These are phyloP conservation scores for Gardenia jasminoides DNA, from an alignment of 257 asterid species.

Conservation along the genomic window DNA sequence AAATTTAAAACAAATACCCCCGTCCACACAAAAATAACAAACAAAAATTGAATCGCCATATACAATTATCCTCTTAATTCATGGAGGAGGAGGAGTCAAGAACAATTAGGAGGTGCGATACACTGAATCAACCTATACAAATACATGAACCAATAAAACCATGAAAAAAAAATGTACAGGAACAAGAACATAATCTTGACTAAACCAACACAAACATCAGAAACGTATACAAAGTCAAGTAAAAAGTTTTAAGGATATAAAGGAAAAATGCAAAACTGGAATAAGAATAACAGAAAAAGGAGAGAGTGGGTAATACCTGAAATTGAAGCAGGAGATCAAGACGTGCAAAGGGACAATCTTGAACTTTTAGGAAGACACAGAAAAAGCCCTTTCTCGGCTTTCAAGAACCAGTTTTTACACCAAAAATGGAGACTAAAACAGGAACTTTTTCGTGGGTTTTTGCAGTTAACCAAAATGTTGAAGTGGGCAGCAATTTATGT, in stretches of 20 bases:
- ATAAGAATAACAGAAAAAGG: not conserved
- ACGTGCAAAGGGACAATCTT: not conserved
- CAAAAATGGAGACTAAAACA: not conserved
- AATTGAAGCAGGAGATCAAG: not conserved
- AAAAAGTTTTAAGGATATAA: not conserved
- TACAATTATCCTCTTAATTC: too few species aligned
- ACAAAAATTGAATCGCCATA: too few species aligned
- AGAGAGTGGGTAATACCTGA: slow-evolving; percentile 12
- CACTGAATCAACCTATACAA: not conserved
- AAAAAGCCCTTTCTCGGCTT: not conserved
- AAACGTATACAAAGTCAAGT: not conserved
- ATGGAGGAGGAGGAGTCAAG: not conserved
- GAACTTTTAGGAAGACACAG: not conserved
- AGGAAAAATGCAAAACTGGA: not conserved
- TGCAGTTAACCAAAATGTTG: not conserved
- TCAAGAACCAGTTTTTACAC: slow-evolving; percentile 2
- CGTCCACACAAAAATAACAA: too few species aligned
- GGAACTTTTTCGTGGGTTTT: not conserved
- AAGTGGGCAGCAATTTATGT: not conserved
- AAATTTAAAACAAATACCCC: too few species aligned
- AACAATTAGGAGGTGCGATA: not conserved
- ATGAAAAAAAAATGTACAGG: not conserved
- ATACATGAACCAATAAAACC: not conserved
- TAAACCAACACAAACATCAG: not conserved
- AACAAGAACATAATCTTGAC: not conserved